phyloP scores from a whole-genome alignment of 441 rosid species.

The Viola pubescens region DNA sequence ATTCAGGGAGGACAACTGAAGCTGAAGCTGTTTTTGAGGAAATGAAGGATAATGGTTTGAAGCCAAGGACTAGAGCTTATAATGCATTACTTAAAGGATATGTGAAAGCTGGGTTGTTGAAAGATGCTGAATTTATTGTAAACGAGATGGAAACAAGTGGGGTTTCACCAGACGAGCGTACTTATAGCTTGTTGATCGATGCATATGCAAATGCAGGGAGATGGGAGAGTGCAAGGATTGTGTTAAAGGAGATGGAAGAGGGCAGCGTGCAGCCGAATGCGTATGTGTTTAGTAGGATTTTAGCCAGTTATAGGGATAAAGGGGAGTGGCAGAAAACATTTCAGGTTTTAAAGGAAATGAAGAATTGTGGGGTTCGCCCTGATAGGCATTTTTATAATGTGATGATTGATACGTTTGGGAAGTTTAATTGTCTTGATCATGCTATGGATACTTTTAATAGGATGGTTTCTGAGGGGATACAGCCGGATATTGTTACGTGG shows the following conservation, averaged over 20 bases:
- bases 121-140: constrained; percentile 70
- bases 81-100: constrained; percentile 86
- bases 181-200: constrained; percentile 80
- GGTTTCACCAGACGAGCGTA: constrained; percentile 74
- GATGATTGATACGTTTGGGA: constrained; percentile 92
- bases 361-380: constrained; percentile 65
- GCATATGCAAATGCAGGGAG: constrained; percentile 87
- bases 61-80: constrained; percentile 69
- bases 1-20: constrained; percentile 55
- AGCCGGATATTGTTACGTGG: constrained; percentile 88
- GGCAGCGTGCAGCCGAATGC: constrained; percentile 66
- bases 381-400: constrained; percentile 89
- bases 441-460: constrained; percentile 78
- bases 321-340: constrained; percentile 96
- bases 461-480: constrained; percentile 72
- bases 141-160: constrained; percentile 88
- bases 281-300: constrained; percentile 68
- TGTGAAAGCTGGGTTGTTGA: constrained; percentile 64
- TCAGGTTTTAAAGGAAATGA: constrained; percentile 91
- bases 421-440: constrained; percentile 83
- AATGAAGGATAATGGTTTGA: constrained; percentile 66
- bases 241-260: constrained; percentile 92
- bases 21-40: constrained; percentile 97
- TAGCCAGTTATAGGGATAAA: constrained; percentile 74
- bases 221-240: constrained; percentile 92